A percentile compares a stretch with the other conserved stretches of the same genome.
Conservation (phyloP, 2,329 filamentous ascomycete genomes). For the Neonectria ditissima region DNA sequence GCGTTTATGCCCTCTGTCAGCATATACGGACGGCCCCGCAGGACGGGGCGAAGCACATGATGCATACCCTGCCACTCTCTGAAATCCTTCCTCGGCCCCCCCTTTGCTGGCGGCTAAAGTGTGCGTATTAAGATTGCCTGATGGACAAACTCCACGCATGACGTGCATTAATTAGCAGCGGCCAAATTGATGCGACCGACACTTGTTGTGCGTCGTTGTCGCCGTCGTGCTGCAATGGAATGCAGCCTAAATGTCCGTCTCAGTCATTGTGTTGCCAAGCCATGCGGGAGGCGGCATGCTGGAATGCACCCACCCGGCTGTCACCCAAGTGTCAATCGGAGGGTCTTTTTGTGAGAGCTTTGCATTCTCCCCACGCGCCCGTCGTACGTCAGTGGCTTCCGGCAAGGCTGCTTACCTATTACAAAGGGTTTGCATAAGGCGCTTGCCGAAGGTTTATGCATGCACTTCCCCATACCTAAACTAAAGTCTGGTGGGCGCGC, state of each 20-base stretch:
- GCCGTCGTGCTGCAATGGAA: no score
- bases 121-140: neutral
- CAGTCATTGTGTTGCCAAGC: slow-evolving; percentile 6
- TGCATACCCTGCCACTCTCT: neutral
- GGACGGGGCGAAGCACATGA: neutral
- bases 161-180: neutral
- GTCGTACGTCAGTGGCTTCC: neutral
- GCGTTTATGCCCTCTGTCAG: neutral
- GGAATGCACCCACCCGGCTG: neutral
- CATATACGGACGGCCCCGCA: neutral
- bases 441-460: neutral
- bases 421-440: neutral
- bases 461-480: no score
- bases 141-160: neutral
- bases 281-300: neutral
- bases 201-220: neutral
- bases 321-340: no score
- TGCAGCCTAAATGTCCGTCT: neutral
- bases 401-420: neutral
- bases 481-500: neutral
- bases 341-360: no score
- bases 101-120: neutral
- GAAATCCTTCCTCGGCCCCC: neutral
- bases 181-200: neutral
- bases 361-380: neutral